phyloP scores from a whole-genome alignment of 371 early-diverging fungal species.

The Mortierella sp. region DNA sequence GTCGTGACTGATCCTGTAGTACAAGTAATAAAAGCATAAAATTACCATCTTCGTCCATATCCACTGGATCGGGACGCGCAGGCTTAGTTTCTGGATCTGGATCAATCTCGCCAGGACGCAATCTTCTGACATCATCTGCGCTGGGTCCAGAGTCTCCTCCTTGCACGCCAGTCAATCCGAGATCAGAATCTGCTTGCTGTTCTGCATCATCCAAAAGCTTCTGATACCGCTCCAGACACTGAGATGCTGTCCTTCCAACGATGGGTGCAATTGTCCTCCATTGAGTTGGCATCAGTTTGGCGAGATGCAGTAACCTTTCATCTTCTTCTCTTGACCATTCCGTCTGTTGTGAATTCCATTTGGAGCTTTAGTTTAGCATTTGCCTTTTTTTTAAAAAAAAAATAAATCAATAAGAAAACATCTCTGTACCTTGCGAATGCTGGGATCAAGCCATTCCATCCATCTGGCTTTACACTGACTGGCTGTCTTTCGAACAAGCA shows the following conservation, averaged over 20 bases:
- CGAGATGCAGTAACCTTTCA: conserved; percentile 96
- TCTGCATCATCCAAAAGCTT: conserved; percentile 96
- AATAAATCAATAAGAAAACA: neutral
- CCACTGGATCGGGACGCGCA: conserved; percentile 97
- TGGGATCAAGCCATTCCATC: conserved; percentile 99
- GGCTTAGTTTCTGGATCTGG: conserved; percentile 97
- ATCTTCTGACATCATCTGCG: conserved; percentile 81
- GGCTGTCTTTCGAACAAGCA: conserved; percentile 94
- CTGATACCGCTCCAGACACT: conserved; percentile 97
- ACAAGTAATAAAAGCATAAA: neutral
- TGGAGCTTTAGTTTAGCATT: neutral
- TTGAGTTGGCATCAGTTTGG: conserved; percentile 99
- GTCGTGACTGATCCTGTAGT: no score
- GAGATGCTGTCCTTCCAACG: conserved; percentile 98
- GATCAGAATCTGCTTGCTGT: conserved; percentile 71
- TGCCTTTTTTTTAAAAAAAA: neutral
- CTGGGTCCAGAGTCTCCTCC: conserved; percentile 82
- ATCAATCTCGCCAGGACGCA: conserved; percentile 97
- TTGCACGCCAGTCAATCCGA: conserved; percentile 74
- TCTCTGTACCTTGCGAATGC: conserved; percentile 89
- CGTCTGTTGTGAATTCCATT: conserved; percentile 63
- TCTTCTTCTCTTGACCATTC: conserved; percentile 99
- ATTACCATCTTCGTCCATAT: conserved; percentile 97
- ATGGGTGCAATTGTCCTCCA: conserved; percentile 99
- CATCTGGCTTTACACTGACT: conserved; percentile 99